phyloP scores from a whole-genome alignment of 306 rosid genomes.

The Hippophae gyantsensis region DNA sequence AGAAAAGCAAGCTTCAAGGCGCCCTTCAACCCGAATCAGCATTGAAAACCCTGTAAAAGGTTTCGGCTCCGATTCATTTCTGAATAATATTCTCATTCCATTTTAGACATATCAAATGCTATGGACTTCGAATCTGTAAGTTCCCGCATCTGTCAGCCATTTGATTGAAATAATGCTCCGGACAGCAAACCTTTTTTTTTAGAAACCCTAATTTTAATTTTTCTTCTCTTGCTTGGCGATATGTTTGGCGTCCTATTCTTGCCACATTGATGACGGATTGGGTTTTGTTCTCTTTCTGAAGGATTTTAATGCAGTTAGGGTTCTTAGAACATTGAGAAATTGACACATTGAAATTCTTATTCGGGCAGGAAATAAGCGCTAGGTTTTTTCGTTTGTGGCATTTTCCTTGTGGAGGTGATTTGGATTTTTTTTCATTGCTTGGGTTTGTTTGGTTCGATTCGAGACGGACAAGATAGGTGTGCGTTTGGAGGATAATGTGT shows the following conservation, averaged over 20 bases:
- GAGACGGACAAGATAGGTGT: constrained; percentile 47
- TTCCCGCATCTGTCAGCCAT: constrained; percentile 25
- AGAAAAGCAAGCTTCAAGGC: constrained; percentile 30
- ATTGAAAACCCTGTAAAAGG: constrained; percentile 20
- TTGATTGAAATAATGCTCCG: constrained; percentile 26
- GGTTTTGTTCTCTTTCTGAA: constrained; percentile 10
- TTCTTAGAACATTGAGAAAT: constrained; percentile 39
- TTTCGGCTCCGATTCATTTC: constrained; percentile 26
- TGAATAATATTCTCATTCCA: constrained; percentile 5
- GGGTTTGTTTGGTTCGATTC: constrained; percentile 38
- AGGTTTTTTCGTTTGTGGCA: constrained; percentile 43
- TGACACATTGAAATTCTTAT: constrained; percentile 27
- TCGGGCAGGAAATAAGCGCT: constrained; percentile 27
- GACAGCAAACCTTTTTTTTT: neutral
- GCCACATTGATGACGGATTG: constrained; percentile 23
- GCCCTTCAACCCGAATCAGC: constrained; percentile 35
- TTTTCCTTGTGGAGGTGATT: constrained; percentile 20
- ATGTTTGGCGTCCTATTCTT: constrained; percentile 15
- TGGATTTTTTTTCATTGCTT: constrained; percentile 21
- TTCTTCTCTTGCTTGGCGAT: constrained; percentile 15
- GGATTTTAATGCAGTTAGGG: constrained; percentile 50
- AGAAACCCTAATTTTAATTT: constrained; percentile 18
- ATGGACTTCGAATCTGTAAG: constrained; percentile 41
- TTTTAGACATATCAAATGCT: constrained; percentile 4
- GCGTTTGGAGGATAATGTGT: constrained; percentile 92